These are phyloP conservation scores for Helianthus tuberosus DNA, from an alignment of 129 eudicot species.

Conservation along the genomic window DNA sequence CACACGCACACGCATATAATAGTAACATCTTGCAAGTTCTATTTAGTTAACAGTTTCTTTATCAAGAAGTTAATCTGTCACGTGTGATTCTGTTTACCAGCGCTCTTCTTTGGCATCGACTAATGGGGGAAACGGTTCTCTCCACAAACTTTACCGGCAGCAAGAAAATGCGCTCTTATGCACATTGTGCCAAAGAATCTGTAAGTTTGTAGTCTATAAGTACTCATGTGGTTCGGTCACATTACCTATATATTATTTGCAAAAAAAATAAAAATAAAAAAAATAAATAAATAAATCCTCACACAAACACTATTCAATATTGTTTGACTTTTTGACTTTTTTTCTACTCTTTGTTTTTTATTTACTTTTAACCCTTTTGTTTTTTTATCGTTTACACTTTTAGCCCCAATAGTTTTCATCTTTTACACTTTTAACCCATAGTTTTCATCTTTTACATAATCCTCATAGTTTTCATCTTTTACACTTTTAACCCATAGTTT, in stretches of 20 bases:
- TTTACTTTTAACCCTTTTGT: too few species aligned
- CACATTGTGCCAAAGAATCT: slow-evolving; percentile 11
- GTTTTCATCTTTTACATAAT: too few species aligned
- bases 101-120: slow-evolving; percentile 22
- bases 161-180: slow-evolving; percentile 14
- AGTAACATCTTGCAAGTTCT: neutral
- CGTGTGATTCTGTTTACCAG: neutral
- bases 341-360: too few species aligned
- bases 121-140: slow-evolving; percentile 12
- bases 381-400: too few species aligned
- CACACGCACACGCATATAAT: neutral
- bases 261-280: too few species aligned
- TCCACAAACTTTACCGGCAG: slow-evolving; percentile 16
- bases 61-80: neutral
- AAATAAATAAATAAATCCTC: too few species aligned
- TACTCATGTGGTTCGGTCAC: neutral
- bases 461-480: too few species aligned
- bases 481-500: too few species aligned
- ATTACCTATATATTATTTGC: neutral
- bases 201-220: slow-evolving; percentile 1
- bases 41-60: neutral
- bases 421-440: too few species aligned
- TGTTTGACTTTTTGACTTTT: too few species aligned
- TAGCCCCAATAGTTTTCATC: too few species aligned
- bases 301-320: too few species aligned